Base-by-base conservation (phyloP, 2,329 filamentous ascomycete species). In the Phialophora chinensis region DNA sequence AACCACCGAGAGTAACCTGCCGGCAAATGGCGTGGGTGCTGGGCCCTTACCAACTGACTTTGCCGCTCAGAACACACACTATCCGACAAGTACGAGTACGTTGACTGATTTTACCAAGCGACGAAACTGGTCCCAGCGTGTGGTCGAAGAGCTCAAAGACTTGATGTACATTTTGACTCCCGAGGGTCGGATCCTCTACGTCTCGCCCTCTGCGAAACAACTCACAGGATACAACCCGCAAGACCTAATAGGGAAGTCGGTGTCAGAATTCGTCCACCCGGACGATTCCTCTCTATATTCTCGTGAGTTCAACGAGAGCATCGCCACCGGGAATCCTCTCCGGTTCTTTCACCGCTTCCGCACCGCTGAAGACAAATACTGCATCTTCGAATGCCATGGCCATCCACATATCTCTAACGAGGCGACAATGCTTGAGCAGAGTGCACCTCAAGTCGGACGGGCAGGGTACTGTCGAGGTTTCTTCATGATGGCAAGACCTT, bases 401-500 rank as follows among this genome's bases (percentile, higher is more conserved):
- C 94, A 97, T 76, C 91, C 93, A 12, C 94, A 98, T 79, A 89
- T 96, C 68, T 90, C 90, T 42, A 87, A 85, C 23, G 88, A 91
- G 70, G 85, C 85, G 67, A 63, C 69, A 6, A 65, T 66, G 17
- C 54, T 69, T 17, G 70, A 70, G 57, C 29, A 67, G 5, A 83
- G 85, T 12, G 86, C 86, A 29, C 88, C 87, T 66, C 85, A 86
- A 1, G 84, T 85, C 71, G 89, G 89, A 70, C 84, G 87, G 66
- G 85, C 87, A 2, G 86, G 88, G 0, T 90, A 91, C 72, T 97
- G 93, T 77, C 88, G 92, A 73, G 93, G 93, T 44, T 92, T 97
- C 73, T 97, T 97, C 77, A 91, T 98, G 83, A 94, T 96, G 88
- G 89, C 92, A 8, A 87, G 93, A 23, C 91, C 91, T 1, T 97